Percentiles rank a stretch among this genome's conserved stretches.
Conservation (phyloP, 1,284 basidiomycete species). For the Trichosporon sp. region DNA sequence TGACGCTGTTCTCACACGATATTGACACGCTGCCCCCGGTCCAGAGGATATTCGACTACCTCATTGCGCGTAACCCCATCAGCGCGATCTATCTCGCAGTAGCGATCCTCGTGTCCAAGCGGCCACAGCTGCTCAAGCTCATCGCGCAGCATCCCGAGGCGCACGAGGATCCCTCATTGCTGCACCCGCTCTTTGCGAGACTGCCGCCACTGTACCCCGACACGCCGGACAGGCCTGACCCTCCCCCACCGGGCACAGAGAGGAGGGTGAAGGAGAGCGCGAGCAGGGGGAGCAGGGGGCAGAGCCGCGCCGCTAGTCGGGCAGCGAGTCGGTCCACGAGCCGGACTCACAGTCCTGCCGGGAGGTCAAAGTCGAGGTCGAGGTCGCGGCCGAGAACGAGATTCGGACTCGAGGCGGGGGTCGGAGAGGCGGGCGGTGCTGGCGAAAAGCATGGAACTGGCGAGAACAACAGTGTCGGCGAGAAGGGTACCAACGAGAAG, state of each 20-base stretch:
- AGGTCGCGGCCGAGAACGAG: too few species aligned
- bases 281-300: neutral
- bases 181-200: conserved; percentile 71
- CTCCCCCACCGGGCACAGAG: conserved; percentile 2
- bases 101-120: conserved; percentile 52
- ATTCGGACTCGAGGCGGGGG: too few species aligned
- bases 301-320: neutral
- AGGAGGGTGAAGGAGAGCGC: too few species aligned
- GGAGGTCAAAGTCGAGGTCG: too few species aligned
- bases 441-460: too few species aligned
- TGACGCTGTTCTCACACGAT: conserved; percentile 88
- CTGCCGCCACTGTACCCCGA: conserved; percentile 60
- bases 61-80: conserved; percentile 75
- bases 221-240: conserved; percentile 24
- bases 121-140: conserved; percentile 39
- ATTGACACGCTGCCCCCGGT: conserved; percentile 74
- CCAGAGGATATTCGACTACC: conserved; percentile 81
- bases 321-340: neutral
- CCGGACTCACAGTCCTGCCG: too few species aligned
- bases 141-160: conserved; percentile 31
- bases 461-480: too few species aligned
- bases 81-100: conserved; percentile 72
- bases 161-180: conserved; percentile 42
- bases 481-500: too few species aligned
- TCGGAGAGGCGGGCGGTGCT: too few species aligned